Evolutionary conservation across 2,329 filamentous ascomycete genomes (phyloP), one percentile per base, ranked within the genome.

Genomic region (Allantophomopsis lycopodina): DNA sequence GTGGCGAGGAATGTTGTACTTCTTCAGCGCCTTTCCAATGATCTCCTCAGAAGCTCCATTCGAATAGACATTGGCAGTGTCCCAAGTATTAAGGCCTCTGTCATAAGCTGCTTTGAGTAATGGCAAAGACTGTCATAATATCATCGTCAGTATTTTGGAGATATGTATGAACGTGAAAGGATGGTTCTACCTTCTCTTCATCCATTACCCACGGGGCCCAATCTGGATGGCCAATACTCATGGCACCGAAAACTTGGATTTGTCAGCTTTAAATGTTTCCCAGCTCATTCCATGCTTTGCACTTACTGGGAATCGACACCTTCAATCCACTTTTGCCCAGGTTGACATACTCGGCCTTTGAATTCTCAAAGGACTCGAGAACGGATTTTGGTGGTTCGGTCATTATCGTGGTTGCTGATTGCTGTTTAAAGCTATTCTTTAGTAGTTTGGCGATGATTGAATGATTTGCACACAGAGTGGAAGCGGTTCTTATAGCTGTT

Each of bases 41-140:
- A 75, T 66, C 36, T 60, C 56, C 49, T 77, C 71, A 2, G 65
- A 69, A 1, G 55, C 58, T 17, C 73, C 72, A 44, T 73, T 73
- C 40, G 66, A 72, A 55, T 76, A 77, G 2, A 66, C 54, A 42
- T 72, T 69, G 18, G 71, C 69, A 54, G 52, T 64, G 47, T 70
- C 66, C 65, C 64, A 71, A 8, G 75, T 80, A 44, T 77, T 80
- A 41, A 81, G 61, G 8, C 76, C 77, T 5, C 59, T 57, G 40
- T 80, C 73, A 49, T 75, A 80, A 2, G 76, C 76, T 12, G 73
- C 66, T 56, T 80, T 75, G 40, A 81, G 66, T 4, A 79, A 55
- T 7, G 71, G 70, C 12, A 79, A 59, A 16, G 71, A 65, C 53
- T 63, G 40, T 28, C 7, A 20, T 41, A 37, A 30, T 40, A 23